Conservation (phyloP, 1,139 yeast genomes). For the Pneumocystis wakefieldiae region DNA sequence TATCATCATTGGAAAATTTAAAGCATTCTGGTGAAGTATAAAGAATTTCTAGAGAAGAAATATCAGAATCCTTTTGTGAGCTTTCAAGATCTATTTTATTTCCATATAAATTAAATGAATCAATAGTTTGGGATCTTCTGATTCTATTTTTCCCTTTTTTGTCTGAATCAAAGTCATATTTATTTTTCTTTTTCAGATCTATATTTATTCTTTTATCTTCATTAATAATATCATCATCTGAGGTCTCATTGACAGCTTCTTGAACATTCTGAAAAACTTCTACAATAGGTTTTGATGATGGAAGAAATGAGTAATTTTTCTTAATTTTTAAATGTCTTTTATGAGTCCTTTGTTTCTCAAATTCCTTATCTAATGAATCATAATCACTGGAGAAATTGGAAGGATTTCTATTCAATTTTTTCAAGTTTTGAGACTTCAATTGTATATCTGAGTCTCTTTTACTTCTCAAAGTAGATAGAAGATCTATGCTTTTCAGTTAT, state of each 20-base stretch:
- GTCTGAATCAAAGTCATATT: background rate
- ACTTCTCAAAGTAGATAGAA: background rate
- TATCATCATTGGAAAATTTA: background rate
- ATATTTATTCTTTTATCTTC: constrained; percentile 13
- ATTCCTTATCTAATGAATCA: constrained; percentile 69
- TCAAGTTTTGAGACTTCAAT: background rate
- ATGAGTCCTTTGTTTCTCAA: constrained; percentile 70
- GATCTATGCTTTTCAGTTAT: background rate
- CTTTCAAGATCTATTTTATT: background rate
- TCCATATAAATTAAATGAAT: background rate
- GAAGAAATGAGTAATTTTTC: constrained; percentile 59
- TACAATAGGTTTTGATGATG: constrained; percentile 74
- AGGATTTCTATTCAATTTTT: constrained; percentile 19
- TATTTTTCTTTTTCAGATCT: background rate
- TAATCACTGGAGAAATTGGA: constrained; percentile 39
- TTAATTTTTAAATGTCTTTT: constrained; percentile 40
- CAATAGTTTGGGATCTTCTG: background rate
- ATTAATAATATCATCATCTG: constrained; percentile 19
- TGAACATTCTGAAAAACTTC: constrained; percentile 80
- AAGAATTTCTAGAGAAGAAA: background rate
- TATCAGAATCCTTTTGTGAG: background rate
- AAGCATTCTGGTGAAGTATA: background rate
- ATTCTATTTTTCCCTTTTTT: background rate
- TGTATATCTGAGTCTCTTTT: background rate
- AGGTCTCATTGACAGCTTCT: constrained; percentile 53